Percentiles rank a stretch among this genome's conserved stretches.
Evolutionary conservation across 2,329 filamentous ascomycete species (phyloP).

Genomic region (Cladosporium sp.): DNA sequence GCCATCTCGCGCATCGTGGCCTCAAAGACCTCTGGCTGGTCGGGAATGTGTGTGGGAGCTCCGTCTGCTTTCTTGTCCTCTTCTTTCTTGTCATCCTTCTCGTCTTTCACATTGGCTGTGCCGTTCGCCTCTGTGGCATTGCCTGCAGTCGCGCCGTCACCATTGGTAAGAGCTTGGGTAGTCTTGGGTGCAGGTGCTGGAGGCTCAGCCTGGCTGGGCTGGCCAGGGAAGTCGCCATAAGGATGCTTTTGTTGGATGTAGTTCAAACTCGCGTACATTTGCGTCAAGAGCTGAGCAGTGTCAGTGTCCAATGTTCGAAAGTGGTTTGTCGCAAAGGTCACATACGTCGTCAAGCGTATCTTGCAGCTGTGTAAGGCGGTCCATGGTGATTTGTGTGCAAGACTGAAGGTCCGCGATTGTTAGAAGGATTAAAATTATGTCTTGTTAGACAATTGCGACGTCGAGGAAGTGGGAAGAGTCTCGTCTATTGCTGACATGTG

Average conservation of each 20-base stretch:
- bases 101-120: constrained; percentile 19
- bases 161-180: constrained; percentile 26
- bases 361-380: constrained; percentile 79
- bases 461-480: not conserved
- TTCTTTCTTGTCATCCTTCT: constrained; percentile 10
- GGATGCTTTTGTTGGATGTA: constrained; percentile 47
- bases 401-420: not conserved
- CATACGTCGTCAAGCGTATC: constrained; percentile 78
- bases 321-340: not conserved
- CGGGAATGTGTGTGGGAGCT: constrained; percentile 50
- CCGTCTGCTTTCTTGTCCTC: constrained; percentile 17
- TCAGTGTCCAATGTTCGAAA: constrained; percentile 12
- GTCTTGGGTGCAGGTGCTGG: constrained; percentile 11
- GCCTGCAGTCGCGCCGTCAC: constrained; percentile 14
- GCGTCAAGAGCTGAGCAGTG: constrained; percentile 44
- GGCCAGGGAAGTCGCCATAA: constrained; percentile 43
- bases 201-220: constrained; percentile 40
- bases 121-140: constrained; percentile 23
- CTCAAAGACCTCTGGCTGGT: constrained; percentile 64
- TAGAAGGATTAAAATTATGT: not conserved
- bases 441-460: not conserved
- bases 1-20: constrained; percentile 71
- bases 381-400: constrained; percentile 35
- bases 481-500: constrained; percentile 6
- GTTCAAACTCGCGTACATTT: constrained; percentile 49